Conservation (phyloP, 352 stramenopile species). For the Globisporangium recalcitrans region DNA sequence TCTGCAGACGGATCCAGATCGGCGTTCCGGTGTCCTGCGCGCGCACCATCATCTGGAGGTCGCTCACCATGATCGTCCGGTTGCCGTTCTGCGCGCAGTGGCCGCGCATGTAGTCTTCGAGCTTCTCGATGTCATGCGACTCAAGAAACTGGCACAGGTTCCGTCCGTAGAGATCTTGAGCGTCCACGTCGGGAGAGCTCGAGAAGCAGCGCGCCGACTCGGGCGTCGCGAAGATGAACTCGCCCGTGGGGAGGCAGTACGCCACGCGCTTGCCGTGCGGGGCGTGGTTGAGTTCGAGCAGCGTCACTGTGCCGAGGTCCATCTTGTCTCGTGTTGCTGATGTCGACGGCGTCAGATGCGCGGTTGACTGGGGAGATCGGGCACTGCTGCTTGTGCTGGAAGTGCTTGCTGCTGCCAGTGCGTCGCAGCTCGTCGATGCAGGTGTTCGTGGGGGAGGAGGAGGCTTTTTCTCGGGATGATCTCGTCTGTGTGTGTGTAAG, state of each 20-base stretch:
- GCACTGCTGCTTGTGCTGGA: background rate
- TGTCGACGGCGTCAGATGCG: conserved; percentile 2
- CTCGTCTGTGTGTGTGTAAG: background rate
- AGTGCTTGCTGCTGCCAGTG: too few relatives aligned
- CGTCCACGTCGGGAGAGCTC: conserved; percentile 7
- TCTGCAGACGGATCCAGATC: conserved; percentile 54
- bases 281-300: conserved; percentile 59
- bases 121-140: conserved; percentile 48
- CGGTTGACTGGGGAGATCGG: background rate
- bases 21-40: conserved; percentile 23
- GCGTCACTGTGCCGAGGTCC: conserved; percentile 44
- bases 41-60: conserved; percentile 42
- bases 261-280: conserved; percentile 45
- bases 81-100: conserved; percentile 19
- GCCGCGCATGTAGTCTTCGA: conserved; percentile 49
- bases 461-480: background rate
- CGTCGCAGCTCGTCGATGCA: conserved; percentile 1
- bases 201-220: conserved; percentile 39
- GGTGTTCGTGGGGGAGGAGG: too few relatives aligned
- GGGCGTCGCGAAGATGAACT: conserved; percentile 67
- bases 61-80: conserved; percentile 18
- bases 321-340: conserved; percentile 21
- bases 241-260: conserved; percentile 63
- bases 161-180: conserved; percentile 50
- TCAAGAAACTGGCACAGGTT: conserved; percentile 58